Base-by-base conservation (phyloP, 805 yeast genomes). In the Ogataea pignaliae region DNA sequence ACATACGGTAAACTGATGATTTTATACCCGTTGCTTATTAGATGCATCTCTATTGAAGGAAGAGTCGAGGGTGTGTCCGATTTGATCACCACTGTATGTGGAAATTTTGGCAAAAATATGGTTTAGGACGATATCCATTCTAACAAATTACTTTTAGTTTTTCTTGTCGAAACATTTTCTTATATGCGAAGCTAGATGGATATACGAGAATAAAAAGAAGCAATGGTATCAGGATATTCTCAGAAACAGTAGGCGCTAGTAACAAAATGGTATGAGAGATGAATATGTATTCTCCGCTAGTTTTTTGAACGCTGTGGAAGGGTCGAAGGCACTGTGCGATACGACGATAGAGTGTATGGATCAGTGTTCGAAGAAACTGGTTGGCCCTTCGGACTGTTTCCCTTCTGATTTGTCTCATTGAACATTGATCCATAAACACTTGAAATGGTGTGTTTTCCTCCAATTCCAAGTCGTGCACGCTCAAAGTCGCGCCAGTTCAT, bases 401-500 rank as follows among this genome's bases (percentile, higher is more conserved):
- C 40, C n/a, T 39, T 34, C 39, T 17, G 34, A 17, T 12, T 26
- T 26, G 34, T 46, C 13, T 48, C 51, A 15, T 39, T 40, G 21
- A 47, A 45, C 3, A 52, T 61, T 1, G 62, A 58, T 31, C 54
- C 51, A 40, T 60, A 61, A 15, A 57, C 57, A 10, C 57, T 54
- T 7, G 62, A 59, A 28, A 62, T 50, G 2, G 53, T 49, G 14
- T 54, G 54, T 18, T 42, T 44, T 2, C 44, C 50, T 10, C 46
- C 48, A 29, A 46, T 29, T 3, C 59, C 63, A 11, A 47, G 28
- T 30, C 81, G 61, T 29, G 85, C 88, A 52, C 86, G 71, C 64
- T 90, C 97, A 70, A 79, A 89, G 52, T 93, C 98, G 61, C 88
- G 79, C 99, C 99, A 93, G 46, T 91, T 75, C 73, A 84, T 87